phyloP scores from a whole-genome alignment of 768 basidiomycete species.

The Agaricus subrufescens region DNA sequence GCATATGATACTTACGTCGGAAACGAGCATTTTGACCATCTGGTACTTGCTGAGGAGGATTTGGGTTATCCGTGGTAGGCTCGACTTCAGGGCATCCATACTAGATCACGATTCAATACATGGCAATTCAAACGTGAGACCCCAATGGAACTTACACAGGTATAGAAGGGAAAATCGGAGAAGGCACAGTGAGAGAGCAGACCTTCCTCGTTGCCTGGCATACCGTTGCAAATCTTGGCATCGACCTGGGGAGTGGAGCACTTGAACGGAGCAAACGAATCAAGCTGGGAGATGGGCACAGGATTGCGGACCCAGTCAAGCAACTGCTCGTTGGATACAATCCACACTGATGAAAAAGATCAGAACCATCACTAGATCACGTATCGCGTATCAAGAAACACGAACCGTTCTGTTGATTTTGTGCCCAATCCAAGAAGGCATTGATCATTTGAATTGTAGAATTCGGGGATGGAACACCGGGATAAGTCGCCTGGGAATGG shows the following conservation, averaged over 20 bases:
- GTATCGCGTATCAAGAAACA: background rate
- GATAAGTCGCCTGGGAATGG: constrained; percentile 42
- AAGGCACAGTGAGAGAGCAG: constrained; percentile 59
- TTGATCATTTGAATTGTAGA: constrained; percentile 75
- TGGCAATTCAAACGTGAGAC: background rate
- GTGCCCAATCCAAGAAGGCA: constrained; percentile 77
- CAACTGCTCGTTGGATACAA: constrained; percentile 67
- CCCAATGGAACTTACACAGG: constrained; percentile 50
- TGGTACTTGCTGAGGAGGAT: constrained; percentile 54
- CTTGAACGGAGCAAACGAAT: constrained; percentile 47
- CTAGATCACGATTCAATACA: constrained; percentile 25
- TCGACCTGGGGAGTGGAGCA: constrained; percentile 63
- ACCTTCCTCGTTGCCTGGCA: constrained; percentile 62
- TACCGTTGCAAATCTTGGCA: constrained; percentile 71
- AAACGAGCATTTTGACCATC: constrained; percentile 42
- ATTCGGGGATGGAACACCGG: constrained; percentile 46
- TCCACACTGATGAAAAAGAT: constrained; percentile 47
- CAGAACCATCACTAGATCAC: background rate
- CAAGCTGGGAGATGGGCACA: constrained; percentile 55
- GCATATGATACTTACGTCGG: constrained; percentile 41
- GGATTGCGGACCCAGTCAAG: constrained; percentile 74
- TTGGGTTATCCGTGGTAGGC: constrained; percentile 57
- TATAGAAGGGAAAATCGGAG: constrained; percentile 73
- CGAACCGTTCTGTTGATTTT: constrained; percentile 58
- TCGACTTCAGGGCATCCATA: constrained; percentile 64